Evolutionary conservation across 1,284 basidiomycete species (phyloP).

Genomic region (Psilocybe mexicana): DNA sequence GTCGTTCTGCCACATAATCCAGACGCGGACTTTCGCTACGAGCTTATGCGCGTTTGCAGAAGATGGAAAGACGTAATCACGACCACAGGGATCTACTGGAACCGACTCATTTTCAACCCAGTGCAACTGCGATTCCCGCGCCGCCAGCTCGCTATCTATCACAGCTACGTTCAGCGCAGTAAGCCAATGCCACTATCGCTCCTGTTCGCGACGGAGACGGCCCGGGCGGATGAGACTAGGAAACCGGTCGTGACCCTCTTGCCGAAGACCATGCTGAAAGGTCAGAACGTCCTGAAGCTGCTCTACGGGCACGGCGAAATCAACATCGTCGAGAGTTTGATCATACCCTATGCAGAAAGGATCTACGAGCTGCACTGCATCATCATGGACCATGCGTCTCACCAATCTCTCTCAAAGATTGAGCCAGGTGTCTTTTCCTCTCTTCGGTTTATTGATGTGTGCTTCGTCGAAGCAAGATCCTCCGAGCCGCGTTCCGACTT

Average conservation of each 20-base stretch:
- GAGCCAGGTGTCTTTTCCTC: neutral
- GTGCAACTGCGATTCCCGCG: neutral
- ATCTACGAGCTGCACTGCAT: neutral
- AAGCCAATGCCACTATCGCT: neutral
- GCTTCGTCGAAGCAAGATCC: neutral
- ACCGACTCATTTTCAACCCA: neutral
- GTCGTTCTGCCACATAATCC: neutral
- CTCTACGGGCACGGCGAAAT: neutral
- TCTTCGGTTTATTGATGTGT: neutral
- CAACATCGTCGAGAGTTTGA: neutral
- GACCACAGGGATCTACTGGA: neutral
- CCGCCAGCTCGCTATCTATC: neutral
- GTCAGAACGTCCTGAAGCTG: neutral
- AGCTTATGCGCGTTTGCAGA: neutral
- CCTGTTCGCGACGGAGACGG: neutral
- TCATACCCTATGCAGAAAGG: neutral
- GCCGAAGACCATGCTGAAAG: neutral
- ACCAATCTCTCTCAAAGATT: neutral
- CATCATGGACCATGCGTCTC: neutral
- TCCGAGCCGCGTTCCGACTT: neutral
- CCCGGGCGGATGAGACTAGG: no score
- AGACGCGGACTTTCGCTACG: neutral
- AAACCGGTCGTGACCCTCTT: no score
- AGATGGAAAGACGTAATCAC: neutral
- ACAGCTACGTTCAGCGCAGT: neutral